Percentiles rank a stretch among this genome's conserved stretches.
Conservation (phyloP, 768 basidiomycete genomes). For the Tylopilus sp. region DNA sequence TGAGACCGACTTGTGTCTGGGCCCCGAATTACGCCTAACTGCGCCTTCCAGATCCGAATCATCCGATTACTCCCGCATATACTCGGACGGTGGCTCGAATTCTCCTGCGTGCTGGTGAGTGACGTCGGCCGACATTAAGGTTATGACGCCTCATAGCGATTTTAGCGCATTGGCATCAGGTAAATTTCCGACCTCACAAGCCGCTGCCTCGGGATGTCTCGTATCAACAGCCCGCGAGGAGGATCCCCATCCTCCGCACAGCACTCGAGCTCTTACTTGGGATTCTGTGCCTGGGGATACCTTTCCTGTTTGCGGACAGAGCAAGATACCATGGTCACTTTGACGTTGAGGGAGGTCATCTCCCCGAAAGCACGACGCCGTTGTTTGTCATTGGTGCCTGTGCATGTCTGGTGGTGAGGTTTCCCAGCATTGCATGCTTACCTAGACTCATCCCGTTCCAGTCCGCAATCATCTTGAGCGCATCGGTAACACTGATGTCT, state of each 20-base stretch:
- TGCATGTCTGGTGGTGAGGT: constrained; percentile 60
- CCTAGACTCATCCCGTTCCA: constrained; percentile 27
- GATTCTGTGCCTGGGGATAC: constrained; percentile 71
- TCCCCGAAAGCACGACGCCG: constrained; percentile 45
- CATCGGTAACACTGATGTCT: constrained; percentile 77
- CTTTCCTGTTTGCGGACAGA: constrained; percentile 68
- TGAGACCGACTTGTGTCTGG: constrained; percentile 8
- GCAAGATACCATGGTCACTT: constrained; percentile 41
- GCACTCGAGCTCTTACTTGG: constrained; percentile 58
- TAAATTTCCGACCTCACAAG: constrained; percentile 64
- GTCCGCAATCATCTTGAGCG: constrained; percentile 79
- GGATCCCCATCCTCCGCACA: constrained; percentile 44
- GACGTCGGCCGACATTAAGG: background rate
- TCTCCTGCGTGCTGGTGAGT: constrained; percentile 63
- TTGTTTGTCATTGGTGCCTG: constrained; percentile 64
- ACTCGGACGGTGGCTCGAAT: constrained; percentile 69
- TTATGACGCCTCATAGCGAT: constrained; percentile 2
- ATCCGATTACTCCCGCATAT: constrained; percentile 39
- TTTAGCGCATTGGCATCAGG: constrained; percentile 64
- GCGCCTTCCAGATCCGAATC: constrained; percentile 14
- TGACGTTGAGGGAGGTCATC: constrained; percentile 58
- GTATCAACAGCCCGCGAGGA: constrained; percentile 23
- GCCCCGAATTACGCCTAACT: background rate
- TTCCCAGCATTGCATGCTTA: background rate
- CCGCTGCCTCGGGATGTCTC: constrained; percentile 56